Percentiles rank a stretch among this genome's conserved stretches.
These are phyloP conservation scores for Thinopyrum elongatum DNA, from an alignment of 176 grass and related monocot genomes.

Conservation along the genomic window DNA sequence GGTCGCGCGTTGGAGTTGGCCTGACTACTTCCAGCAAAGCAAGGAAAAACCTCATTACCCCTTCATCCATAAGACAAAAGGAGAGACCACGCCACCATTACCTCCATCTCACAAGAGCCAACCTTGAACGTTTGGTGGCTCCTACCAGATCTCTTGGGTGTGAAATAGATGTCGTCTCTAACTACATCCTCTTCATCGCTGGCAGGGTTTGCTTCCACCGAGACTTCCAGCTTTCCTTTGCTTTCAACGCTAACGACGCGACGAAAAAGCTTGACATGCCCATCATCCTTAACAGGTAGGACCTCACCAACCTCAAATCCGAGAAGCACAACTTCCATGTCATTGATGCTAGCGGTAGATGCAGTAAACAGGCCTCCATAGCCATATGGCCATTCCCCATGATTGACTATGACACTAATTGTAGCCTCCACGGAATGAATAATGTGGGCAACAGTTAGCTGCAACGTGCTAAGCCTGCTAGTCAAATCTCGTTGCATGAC, in stretches of 20 bases:
- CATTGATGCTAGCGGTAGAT: background rate
- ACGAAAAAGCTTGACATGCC: background rate
- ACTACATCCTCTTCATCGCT: background rate
- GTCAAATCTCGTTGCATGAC: background rate
- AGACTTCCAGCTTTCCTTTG: background rate
- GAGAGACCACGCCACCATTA: background rate
- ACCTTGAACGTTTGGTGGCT: background rate
- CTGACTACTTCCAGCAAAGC: background rate
- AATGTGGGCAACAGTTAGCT: background rate
- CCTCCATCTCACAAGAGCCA: background rate
- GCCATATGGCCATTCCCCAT: background rate
- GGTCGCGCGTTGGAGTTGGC: too few relatives aligned
- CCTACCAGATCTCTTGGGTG: background rate
- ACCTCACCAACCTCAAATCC: background rate
- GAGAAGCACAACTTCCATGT: background rate
- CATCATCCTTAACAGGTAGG: background rate
- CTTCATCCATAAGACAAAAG: background rate
- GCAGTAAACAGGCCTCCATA: background rate
- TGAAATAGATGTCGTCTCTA: background rate
- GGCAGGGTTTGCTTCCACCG: background rate
- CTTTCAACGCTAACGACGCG: background rate
- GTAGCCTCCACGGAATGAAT: background rate
- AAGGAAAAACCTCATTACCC: background rate
- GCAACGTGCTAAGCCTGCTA: conserved; percentile 2
- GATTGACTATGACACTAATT: background rate